These are phyloP conservation scores for Medicago lupulina DNA, from an alignment of 306 rosid genomes.

Conservation along the genomic window DNA sequence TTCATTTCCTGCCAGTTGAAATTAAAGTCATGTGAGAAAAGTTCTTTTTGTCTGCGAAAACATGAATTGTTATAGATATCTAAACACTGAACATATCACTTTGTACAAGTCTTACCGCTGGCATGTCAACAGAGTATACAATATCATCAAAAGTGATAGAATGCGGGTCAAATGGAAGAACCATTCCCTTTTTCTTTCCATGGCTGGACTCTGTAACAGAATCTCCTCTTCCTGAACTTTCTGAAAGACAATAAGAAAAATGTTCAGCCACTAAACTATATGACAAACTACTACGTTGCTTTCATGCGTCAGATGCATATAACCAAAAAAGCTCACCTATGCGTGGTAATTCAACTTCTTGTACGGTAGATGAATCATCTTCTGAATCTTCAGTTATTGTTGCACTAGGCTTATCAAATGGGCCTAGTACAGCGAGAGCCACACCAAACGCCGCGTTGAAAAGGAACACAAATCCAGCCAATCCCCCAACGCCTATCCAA, in stretches of 20 bases:
- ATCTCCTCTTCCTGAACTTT: slow-evolving; percentile 34
- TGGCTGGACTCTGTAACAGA: slow-evolving; percentile 41
- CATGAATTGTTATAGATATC: slow-evolving; percentile 8
- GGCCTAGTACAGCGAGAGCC: slow-evolving; percentile 48
- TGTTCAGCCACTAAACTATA: slow-evolving; percentile 17
- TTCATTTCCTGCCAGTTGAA: slow-evolving; percentile 63
- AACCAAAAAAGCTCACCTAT: slow-evolving; percentile 45
- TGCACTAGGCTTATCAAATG: slow-evolving; percentile 56
- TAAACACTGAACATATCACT: slow-evolving; percentile 2
- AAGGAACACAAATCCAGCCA: slow-evolving; percentile 42
- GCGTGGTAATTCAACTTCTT: slow-evolving; percentile 49
- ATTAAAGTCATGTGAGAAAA: slow-evolving; percentile 12
- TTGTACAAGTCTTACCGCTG: slow-evolving; percentile 47
- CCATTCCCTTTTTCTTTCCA: slow-evolving; percentile 58
- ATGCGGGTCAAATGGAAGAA: slow-evolving; percentile 68
- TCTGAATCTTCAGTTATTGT: slow-evolving; percentile 43
- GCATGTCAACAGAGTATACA: slow-evolving; percentile 67
- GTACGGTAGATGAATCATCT: background rate
- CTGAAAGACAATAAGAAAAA: slow-evolving; percentile 42
- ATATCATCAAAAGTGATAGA: slow-evolving; percentile 62
- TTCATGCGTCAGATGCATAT: background rate
- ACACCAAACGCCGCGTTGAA: slow-evolving; percentile 38
- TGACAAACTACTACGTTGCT: background rate
- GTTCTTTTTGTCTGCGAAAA: background rate
- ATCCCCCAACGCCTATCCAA: slow-evolving; percentile 59